Base-by-base conservation (phyloP, 208 protist species). In the Crithidia bombi region DNA sequence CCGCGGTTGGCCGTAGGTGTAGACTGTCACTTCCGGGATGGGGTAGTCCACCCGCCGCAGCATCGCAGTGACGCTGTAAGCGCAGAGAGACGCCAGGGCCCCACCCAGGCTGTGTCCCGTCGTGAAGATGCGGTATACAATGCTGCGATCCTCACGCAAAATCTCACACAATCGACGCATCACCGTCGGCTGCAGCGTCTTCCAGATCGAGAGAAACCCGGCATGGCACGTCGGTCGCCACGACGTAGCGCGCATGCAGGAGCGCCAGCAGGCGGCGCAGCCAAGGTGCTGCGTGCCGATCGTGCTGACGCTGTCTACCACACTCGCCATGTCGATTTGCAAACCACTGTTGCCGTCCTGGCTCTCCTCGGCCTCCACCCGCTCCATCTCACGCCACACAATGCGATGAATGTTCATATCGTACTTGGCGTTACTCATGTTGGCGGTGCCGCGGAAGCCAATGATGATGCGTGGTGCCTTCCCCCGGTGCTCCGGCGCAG, bases 81-180 rank as follows among this genome's bases (percentile, higher is more conserved):
- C 90, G 64, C 87, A 89, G n/a, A 97, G 82, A 6, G 79, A 83
- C 3, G 93, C 93, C n/a, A 97, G 70, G 0, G 91, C 93, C 1
- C 91, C 93, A 44, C 93, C 93, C 14, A 97, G 63, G 62, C 89
- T 95, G 76, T 97, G 93, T 1, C 93, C 93, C 0, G 91, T 97
- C 7, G 80, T 82, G 65, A 94, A 91, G 51, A 97, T 50, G 38
- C 87, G 87, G 49, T 92, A 93, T 9, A 91, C 87, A 26, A 64
- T 85, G 36, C 43, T 58, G 47, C 65, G 70, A 38, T 90, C 67
- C 12, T 62, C 62, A 1, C 28, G 36, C n/a, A 94, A 65, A 1
- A 85, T 32, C 39, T 76, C 69, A 50, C 75, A 65, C 32, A 96
- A 19, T 28, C 79, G 82, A 12, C 43, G 54, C 70, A 92, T 51